A percentile compares a stretch with the other conserved stretches of the same genome.
phyloP scores from a whole-genome alignment of 441 rosid species.

The Gossypium davidsonii region DNA sequence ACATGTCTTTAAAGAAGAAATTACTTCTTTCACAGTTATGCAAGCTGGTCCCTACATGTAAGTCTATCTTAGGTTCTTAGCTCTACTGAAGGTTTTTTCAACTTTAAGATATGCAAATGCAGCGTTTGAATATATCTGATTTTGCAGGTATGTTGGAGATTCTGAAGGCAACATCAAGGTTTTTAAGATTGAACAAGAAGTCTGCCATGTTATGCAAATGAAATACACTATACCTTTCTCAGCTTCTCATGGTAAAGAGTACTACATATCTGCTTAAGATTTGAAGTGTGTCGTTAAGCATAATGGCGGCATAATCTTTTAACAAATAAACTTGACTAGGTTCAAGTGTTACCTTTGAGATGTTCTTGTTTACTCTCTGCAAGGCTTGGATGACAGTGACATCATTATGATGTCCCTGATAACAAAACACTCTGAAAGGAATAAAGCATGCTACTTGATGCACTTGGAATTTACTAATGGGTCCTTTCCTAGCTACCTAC shows the following conservation, averaged over 20 bases:
- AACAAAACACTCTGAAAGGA: background rate
- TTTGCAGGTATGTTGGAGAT: constrained; percentile 73
- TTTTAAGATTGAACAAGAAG: constrained; percentile 55
- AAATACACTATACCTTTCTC: constrained; percentile 62
- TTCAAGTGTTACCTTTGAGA: background rate
- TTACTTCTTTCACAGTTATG: constrained; percentile 62
- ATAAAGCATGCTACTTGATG: background rate
- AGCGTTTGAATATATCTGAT: constrained; percentile 9
- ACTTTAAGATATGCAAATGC: background rate
- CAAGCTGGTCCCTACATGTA: constrained; percentile 63
- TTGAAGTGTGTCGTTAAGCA: background rate
- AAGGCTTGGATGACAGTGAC: background rate
- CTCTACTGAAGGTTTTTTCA: background rate
- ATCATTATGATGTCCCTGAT: background rate
- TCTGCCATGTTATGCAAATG: constrained; percentile 40
- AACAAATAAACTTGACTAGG: constrained; percentile 3
- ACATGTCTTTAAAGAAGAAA: constrained; percentile 44
- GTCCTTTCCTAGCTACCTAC: background rate
- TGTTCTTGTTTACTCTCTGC: background rate
- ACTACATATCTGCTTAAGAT: background rate
- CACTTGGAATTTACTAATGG: background rate
- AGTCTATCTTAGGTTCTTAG: constrained; percentile 23
- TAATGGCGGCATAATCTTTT: background rate
- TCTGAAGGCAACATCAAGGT: constrained; percentile 64
- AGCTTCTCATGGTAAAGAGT: constrained; percentile 63